phyloP scores from a whole-genome alignment of 148 eudicot genomes.

The Persicaria maculosa region DNA sequence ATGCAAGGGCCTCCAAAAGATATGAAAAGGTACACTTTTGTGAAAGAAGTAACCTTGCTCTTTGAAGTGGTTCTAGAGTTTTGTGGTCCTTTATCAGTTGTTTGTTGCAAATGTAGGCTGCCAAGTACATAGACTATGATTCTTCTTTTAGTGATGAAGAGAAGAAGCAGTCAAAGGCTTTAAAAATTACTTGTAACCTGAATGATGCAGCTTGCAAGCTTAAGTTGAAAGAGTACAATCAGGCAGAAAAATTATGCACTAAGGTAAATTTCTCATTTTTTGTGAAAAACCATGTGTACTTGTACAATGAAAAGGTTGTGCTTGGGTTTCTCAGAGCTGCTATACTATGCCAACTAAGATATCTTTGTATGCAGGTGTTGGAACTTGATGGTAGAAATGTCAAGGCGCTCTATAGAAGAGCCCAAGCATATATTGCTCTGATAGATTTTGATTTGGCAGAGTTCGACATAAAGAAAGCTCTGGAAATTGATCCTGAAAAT shows the following conservation, averaged over 20 bases:
- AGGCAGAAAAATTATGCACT: conserved; percentile 77
- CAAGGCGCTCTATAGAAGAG: conserved; percentile 93
- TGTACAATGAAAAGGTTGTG: not conserved
- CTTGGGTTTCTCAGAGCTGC: not conserved
- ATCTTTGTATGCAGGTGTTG: conserved; percentile 49
- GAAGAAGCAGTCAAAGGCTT: conserved; percentile 55
- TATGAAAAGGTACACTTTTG: conserved; percentile 65
- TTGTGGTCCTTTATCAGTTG: not conserved
- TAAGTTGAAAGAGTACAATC: conserved; percentile 68
- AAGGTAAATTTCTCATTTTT: conserved; percentile 26
- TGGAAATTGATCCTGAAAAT: conserved; percentile 83
- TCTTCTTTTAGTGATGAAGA: conserved; percentile 65
- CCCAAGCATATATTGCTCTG: conserved; percentile 70
- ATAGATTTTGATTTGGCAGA: conserved; percentile 83
- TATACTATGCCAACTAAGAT: not conserved
- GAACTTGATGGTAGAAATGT: conserved; percentile 75
- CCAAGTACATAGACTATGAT: conserved; percentile 63
- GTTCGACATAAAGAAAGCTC: conserved; percentile 85
- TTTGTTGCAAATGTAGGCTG: conserved; percentile 45
- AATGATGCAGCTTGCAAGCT: conserved; percentile 88
- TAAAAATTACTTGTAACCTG: conserved; percentile 63
- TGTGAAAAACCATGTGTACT: not conserved
- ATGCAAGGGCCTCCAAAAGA: conserved; percentile 76
- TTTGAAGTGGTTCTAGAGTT: not conserved
- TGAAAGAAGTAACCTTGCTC: not conserved